A percentile compares a stretch with the other conserved stretches of the same genome.
Evolutionary conservation across 2,329 filamentous ascomycete genomes (phyloP).

Genomic region (Sporothrix sp.): DNA sequence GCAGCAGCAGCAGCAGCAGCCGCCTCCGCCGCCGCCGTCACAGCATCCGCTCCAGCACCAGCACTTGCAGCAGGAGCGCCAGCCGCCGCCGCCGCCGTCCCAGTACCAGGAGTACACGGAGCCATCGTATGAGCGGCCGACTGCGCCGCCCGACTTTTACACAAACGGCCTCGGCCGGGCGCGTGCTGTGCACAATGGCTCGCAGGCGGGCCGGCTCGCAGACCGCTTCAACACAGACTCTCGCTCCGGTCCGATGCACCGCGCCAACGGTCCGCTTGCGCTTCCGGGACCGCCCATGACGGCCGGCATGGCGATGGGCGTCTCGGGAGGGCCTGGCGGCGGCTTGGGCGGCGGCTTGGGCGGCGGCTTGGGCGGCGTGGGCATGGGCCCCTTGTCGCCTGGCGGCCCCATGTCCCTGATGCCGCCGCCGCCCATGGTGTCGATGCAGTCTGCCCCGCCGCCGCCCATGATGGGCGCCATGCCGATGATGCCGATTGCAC

Average conservation of each 20-base stretch:
- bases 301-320: not conserved
- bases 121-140: conserved; percentile 28
- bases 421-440: conserved; percentile 20
- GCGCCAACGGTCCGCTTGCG: conserved; percentile 15
- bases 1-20: not conserved
- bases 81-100: conserved; percentile 8
- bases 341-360: too few species aligned
- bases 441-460: conserved; percentile 12
- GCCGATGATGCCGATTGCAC: conserved; percentile 25
- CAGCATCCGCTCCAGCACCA: not conserved
- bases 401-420: conserved; percentile 8
- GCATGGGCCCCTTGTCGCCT: conserved; percentile 3
- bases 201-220: conserved; percentile 41
- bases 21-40: not conserved
- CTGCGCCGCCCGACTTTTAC: conserved; percentile 31
- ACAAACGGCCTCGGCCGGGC: conserved; percentile 34
- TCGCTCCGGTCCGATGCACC: conserved; percentile 25
- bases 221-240: conserved; percentile 39
- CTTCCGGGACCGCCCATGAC: conserved; percentile 17
- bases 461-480: conserved; percentile 13
- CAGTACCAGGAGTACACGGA: conserved; percentile 14
- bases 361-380: conserved; percentile 2
- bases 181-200: conserved; percentile 32
- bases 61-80: conserved; percentile 14
- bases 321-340: not conserved